Evolutionary conservation across 2,329 filamentous ascomycete species (phyloP).

Genomic region (Diaporthe amygdali): DNA sequence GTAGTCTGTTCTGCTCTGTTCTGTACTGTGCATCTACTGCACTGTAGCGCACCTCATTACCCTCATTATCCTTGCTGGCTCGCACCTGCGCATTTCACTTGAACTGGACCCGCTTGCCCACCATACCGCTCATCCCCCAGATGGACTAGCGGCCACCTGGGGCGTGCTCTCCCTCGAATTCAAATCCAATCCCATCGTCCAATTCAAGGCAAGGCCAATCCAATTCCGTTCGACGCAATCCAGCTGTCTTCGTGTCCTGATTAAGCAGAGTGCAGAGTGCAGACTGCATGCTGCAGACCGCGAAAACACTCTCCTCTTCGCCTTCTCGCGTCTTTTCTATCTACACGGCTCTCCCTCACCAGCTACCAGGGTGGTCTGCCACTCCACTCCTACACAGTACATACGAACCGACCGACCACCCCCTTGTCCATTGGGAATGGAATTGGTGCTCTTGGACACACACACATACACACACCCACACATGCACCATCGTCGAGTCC

Average conservation of each 20-base stretch:
- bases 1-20: no score
- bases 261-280: neutral
- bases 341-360: neutral
- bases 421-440: neutral
- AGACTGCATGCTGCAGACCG: neutral
- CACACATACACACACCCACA: neutral
- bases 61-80: no score
- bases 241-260: conserved; percentile 13
- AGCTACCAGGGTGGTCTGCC: neutral
- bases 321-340: neutral
- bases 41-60: no score
- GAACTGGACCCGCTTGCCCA: neutral
- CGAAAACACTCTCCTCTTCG: neutral
- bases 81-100: neutral
- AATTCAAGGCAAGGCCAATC: neutral
- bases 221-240: conserved; percentile 8
- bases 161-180: neutral
- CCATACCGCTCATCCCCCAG: neutral
- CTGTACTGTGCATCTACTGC: no score
- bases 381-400: neutral
- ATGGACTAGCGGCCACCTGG: conserved; percentile 1
- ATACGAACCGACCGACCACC: neutral
- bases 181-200: neutral
- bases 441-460: neutral
- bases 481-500: neutral